Conservation (phyloP, 2,329 filamentous ascomycete genomes). For the Phialophora expanda region DNA sequence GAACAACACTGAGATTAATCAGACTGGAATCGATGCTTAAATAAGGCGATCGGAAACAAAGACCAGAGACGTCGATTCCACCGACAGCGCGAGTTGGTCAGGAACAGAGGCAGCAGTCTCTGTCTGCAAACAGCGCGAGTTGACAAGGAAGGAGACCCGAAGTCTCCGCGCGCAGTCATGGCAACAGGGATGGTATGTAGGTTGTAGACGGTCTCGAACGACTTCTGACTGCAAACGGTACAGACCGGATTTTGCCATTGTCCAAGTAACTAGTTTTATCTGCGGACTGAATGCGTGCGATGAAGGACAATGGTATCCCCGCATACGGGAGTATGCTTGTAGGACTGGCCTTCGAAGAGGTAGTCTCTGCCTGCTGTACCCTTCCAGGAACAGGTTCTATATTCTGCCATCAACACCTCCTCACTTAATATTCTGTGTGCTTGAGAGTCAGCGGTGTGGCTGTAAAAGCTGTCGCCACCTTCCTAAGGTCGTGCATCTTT, state of each 20-base stretch:
- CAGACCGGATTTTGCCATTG: neutral
- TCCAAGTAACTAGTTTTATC: neutral
- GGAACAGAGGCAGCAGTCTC: too few species aligned
- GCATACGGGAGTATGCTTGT: too few species aligned
- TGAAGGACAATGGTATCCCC: too few species aligned
- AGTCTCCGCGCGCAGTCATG: neutral
- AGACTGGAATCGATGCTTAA: neutral
- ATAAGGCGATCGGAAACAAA: neutral
- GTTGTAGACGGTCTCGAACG: too few species aligned
- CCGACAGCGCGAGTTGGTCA: too few species aligned
- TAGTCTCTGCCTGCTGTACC: neutral
- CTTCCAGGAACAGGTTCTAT: too few species aligned
- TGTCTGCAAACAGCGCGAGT: too few species aligned
- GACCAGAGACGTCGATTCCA: neutral
- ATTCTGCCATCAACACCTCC: neutral
- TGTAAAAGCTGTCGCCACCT: too few species aligned
- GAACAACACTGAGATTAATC: neutral
- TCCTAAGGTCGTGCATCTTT: too few species aligned
- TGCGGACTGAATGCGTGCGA: too few species aligned
- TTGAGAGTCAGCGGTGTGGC: too few species aligned
- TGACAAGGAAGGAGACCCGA: neutral
- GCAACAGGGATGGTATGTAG: neutral
- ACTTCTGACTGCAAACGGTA: neutral
- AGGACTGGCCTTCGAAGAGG: neutral
- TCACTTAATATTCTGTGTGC: too few species aligned